Evolutionary conservation across 179 eudicot species (phyloP).

Genomic region (Vitellaria paradoxa): DNA sequence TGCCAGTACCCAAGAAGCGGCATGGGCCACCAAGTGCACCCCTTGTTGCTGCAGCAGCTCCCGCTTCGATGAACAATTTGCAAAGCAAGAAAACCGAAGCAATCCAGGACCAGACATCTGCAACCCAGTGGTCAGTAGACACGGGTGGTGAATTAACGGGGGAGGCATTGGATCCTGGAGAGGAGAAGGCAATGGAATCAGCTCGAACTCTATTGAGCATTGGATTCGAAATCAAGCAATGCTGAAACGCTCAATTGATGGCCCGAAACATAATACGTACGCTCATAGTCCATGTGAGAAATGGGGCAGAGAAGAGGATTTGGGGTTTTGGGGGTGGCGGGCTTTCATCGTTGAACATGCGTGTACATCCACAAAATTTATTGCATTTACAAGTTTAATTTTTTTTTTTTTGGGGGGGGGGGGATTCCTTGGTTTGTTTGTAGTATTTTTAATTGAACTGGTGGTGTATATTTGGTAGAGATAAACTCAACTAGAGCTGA

Average conservation of each 20-base stretch:
- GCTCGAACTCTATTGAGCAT: constrained; percentile 58
- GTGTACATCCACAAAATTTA: too few relatives aligned
- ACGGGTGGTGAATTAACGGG: constrained; percentile 23
- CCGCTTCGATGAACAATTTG: constrained; percentile 25
- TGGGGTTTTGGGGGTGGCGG: too few relatives aligned
- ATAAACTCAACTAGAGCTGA: too few relatives aligned
- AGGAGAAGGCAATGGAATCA: constrained; percentile 51
- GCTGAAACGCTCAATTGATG: constrained; percentile 19
- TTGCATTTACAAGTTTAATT: too few relatives aligned
- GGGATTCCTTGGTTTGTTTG: too few relatives aligned
- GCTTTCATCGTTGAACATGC: too few relatives aligned
- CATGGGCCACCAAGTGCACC: constrained; percentile 39
- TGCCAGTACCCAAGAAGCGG: constrained; percentile 66
- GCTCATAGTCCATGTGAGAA: too few relatives aligned
- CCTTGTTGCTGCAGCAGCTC: constrained; percentile 26
- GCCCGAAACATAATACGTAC: not conserved
- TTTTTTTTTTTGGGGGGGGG: too few relatives aligned
- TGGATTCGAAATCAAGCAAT: constrained; percentile 83
- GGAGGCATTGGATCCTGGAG: constrained; percentile 30
- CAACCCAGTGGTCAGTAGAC: constrained; percentile 35
- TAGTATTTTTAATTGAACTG: too few relatives aligned
- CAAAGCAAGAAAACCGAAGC: constrained; percentile 29
- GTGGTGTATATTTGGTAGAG: too few relatives aligned
- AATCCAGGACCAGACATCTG: constrained; percentile 18
- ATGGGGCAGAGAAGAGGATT: too few relatives aligned